Base-by-base conservation (phyloP, 208 protist species). In the Crithidia thermophila region DNA sequence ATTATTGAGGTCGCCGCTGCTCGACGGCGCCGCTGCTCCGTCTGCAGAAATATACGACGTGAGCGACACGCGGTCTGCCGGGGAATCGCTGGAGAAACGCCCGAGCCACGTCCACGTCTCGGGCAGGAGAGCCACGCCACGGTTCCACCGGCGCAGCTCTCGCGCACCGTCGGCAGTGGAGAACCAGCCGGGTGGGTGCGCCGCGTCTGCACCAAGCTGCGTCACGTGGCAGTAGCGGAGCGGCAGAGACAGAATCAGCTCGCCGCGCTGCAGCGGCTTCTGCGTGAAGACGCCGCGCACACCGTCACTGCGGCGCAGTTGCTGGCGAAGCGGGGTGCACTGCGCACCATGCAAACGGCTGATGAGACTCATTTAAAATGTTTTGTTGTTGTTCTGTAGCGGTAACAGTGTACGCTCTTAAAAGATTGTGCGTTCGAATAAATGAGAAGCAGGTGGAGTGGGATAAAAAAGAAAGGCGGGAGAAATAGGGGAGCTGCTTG, bases 201-300 rank as follows among this genome's bases (percentile, higher is more conserved):
- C 7, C 13, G 0, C 2, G 14, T 10, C 37, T 5, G 34, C 7
- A 30, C 34, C 20, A 13, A 51, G 30, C 20, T 58, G 61, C 3
- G 83, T 82, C 18, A 94, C 72, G 67, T 81, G 91, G 67, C 77
- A 92, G 62, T 75, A 86, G 11, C 21, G 71, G 0, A 87, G 61
- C 0, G 90, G 90, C 3, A 96, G 53, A 3, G 79, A 78, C 1
- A 94, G 34, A 1, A 94, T 36, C 14, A 86, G 30, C 28, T 68
- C 79, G 3, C 90, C 87, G 13, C 69, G 60, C 18, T 46, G 20
- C 11, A 93, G 59, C 11, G 62, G 47, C 0, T 71, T 60, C 23
- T 42, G 51, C 0, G 78, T 42, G 16, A 88, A 79, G 4, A 95
- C 20, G 13, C 90, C 87, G 33, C 87, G 85, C 16, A 96, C 75